A percentile compares a stretch with the other conserved stretches of the same genome.
Conservation (phyloP, 169 alveolate species). For the Cyclospora cayetanensis region DNA sequence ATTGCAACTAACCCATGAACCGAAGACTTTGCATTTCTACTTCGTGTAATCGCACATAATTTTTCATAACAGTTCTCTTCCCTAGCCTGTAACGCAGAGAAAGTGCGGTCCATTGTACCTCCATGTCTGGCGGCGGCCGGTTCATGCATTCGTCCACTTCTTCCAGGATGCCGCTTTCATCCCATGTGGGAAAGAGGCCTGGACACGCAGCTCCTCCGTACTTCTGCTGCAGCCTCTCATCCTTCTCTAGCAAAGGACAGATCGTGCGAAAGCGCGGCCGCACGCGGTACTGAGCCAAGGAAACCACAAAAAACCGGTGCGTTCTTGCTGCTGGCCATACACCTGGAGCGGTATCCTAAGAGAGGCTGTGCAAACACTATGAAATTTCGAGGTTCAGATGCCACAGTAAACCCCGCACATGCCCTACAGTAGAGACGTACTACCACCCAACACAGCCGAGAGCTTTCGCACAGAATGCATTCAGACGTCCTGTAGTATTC, state of each 20-base stretch:
- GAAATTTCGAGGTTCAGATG: no score
- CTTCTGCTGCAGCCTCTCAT: conserved; percentile 73
- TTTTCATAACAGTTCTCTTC: not conserved
- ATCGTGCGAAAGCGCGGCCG: conserved; percentile 76
- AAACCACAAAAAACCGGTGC: not conserved
- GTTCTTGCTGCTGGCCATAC: no score
- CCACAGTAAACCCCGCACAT: no score
- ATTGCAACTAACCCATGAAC: not conserved
- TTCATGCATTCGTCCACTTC: conserved; percentile 77
- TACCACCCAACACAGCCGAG: no score
- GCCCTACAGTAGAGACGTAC: no score
- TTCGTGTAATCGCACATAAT: not conserved
- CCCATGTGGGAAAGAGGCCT: conserved; percentile 78
- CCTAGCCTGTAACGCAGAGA: not conserved
- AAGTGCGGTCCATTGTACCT: not conserved
- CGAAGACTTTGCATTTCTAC: not conserved
- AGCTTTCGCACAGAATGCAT: no score
- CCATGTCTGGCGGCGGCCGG: conserved; percentile 25
- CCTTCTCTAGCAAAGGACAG: conserved; percentile 74
- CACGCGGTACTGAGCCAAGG: not conserved
- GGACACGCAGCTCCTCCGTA: conserved; percentile 81
- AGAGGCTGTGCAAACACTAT: no score
- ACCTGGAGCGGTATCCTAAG: no score
- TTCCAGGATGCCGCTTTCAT: conserved; percentile 75
- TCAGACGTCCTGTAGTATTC: no score